Base-by-base conservation (phyloP, 176 grass and related monocot genomes). In the Secale cereale region DNA sequence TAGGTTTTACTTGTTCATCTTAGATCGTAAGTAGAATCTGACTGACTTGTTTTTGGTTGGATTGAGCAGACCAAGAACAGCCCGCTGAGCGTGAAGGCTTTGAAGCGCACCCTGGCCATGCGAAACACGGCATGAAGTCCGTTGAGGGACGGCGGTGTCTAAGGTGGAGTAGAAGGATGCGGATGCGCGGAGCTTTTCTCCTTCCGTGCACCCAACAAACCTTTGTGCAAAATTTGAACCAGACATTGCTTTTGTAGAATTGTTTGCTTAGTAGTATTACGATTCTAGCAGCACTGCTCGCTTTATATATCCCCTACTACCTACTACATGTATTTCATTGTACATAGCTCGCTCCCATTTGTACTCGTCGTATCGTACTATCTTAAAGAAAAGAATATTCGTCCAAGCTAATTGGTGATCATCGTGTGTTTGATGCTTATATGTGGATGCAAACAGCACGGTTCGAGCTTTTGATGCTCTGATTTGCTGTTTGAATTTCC, bases 1-100 rank as follows among this genome's bases (percentile, higher is more conserved):
- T 77, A n/a, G 69, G 25, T 30, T 74, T 19, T 26, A 10, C 30
- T 65, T 83, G 3, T 61, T 36, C 39, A 62, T 56, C 14, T 2
- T 48, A 39, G 68, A 35, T 85, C 36, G 59, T 35, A 22, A 22
- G 26, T 25, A 33, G 48, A 59, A 39, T 22, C 7, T 4, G 15
- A 48, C 39, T 86, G 64, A 78, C 48, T 22, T 11, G 3, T 32
- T 67, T 68, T 83, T 68, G 62, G 80, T 80, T 25, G 50, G 19
- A 50, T 83, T 86, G 52, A 62, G 57, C 88, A 97, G 94, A 97
- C 90, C 84, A 97, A 97, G 81, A 90, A 91, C 81, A 94, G 90
- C 61, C 89, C 87, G 61, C 33, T 97, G 40, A 92, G 65, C 22
- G 83, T 94, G 68, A 94, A 91, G 80, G 88, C 95, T 8, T 35